These are phyloP conservation scores for Meira miltonrushii DNA, from an alignment of 1,284 basidiomycete species.

Conservation along the genomic window DNA sequence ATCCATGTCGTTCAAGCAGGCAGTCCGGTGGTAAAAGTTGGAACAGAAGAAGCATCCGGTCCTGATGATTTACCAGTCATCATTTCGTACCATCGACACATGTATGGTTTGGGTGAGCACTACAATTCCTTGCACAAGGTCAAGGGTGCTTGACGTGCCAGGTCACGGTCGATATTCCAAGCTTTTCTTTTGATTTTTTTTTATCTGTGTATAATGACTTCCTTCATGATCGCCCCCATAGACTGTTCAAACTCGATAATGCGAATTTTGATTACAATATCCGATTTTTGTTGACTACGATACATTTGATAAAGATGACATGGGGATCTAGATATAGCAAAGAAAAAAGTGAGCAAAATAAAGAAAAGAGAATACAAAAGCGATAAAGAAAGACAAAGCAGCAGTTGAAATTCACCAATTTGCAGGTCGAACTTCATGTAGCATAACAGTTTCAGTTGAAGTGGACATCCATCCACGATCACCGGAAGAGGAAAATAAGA, in stretches of 20 bases:
- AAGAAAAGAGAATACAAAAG: conserved; percentile 1
- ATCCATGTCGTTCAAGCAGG: conserved; percentile 88
- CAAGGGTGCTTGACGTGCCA: background rate
- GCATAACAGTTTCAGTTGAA: conserved; percentile 42
- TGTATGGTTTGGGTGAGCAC: conserved; percentile 51
- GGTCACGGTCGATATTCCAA: too few species aligned
- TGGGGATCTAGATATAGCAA: background rate
- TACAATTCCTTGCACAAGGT: conserved; percentile 42
- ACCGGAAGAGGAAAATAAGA: conserved; percentile 84
- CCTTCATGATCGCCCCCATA: too few species aligned
- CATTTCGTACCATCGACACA: conserved; percentile 42
- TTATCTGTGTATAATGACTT: too few species aligned
- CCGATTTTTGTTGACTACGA: background rate
- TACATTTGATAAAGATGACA: background rate
- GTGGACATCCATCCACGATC: conserved; percentile 76
- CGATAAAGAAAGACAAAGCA: background rate
- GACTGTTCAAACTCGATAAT: background rate
- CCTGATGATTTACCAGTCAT: conserved; percentile 18
- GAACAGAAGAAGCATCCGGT: conserved; percentile 61
- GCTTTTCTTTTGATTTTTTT: too few species aligned
- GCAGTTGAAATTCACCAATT: background rate
- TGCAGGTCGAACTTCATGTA: conserved; percentile 34
- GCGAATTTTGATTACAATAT: background rate
- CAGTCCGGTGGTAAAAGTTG: conserved; percentile 65
- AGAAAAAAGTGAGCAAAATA: background rate